Base-by-base conservation (phyloP, 768 basidiomycete genomes). In the Podaxis carcinomalis region DNA sequence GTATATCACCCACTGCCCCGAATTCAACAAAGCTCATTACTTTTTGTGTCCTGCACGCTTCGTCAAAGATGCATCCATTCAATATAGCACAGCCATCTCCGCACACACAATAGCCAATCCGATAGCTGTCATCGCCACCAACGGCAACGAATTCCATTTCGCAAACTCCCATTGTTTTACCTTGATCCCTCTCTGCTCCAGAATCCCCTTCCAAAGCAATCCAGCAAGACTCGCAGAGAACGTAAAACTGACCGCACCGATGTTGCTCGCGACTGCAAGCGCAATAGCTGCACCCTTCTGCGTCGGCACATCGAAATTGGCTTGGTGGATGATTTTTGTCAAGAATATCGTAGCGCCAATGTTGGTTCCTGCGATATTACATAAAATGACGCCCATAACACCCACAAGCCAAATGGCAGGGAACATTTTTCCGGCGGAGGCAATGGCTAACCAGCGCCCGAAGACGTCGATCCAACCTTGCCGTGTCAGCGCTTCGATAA, bases 401-500 rank as follows among this genome's bases (percentile, higher is more conserved):
- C 89, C 89, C 68, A 93, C 80, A 56, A 90, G 66, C 82, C 84
- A 89, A 36, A 89, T 78, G 4, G 82, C 76, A 2, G 81, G 77
- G 57, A 79, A 74, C 62, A 83, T 77, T 50, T 81, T 64, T 0
- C 73, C 66, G 14, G 70, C 49, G 0, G 78, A 78, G 16, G 73
- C 87, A 68, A 66, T 77, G 56, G 77, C 69, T 37, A 88, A 77
- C 90, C 92, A 92, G 25, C 57, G 56, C 16, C 86, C 88, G 68
- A 95, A 96, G 23, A 95, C 79, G 11, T 84, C 79, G 7, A 96
- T 92, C 94, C 95, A 98, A 27, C 93, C 93, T 61, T 88, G 86
- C 63, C 85, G 80, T 11, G 86, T 80, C 5, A 98, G 81, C 0
- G 82, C 90, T 69, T 95, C 90, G 61, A 96, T 92, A 59, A 98